Evolutionary conservation across 331 rosid genomes (phyloP), one percentile per base, ranked within the genome.

Genomic region (Quercus lobata): DNA sequence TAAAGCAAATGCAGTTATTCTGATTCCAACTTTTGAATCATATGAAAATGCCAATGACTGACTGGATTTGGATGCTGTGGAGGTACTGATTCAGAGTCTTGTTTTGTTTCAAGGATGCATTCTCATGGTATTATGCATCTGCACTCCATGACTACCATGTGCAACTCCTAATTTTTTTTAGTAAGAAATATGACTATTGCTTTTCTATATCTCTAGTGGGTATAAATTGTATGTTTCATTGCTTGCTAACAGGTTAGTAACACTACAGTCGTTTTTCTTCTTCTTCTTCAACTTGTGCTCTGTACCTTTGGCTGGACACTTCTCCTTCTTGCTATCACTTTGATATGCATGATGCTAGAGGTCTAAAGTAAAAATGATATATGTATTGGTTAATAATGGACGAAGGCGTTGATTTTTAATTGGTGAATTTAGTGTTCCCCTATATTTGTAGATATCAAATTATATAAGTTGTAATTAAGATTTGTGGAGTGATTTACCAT

Each of bases 1-100:
- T 34, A 32, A 66, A 3, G 44, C 21, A 32, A 19, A 17, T 7
- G n/a, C 6, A 18, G 24, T 19, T 19, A 27, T 66, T 62, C 34
- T 27, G 16, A 66, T 32, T 66, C 8, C 72, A 66, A 68, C 49
- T 66, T 76, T 72, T 60, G n/a, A 21, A 60, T 56, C 60, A 29
- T 57, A 71, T 72, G 77, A 62, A 29, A 15, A 29, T 63, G 21
- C 8, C 49, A 19, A 34, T 12, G 18, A 21, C 44, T 85, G 79
- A 85, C 60, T 32, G 99, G 99, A 96, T 71, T 91, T 96, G 93
- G 99, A 96, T 83, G 97, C 99, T 65, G 99, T 96, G 80, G 98
- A 93, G 89, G 99, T 97, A 69, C 91, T 93, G 17, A 96, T 96
- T 71, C 97, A 96, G 86, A 98, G 99, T 68, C 99, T 96, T 74